Evolutionary conservation across 768 basidiomycete species (phyloP), one percentile per base, ranked within the genome.

Genomic region (Amanita muscaria): DNA sequence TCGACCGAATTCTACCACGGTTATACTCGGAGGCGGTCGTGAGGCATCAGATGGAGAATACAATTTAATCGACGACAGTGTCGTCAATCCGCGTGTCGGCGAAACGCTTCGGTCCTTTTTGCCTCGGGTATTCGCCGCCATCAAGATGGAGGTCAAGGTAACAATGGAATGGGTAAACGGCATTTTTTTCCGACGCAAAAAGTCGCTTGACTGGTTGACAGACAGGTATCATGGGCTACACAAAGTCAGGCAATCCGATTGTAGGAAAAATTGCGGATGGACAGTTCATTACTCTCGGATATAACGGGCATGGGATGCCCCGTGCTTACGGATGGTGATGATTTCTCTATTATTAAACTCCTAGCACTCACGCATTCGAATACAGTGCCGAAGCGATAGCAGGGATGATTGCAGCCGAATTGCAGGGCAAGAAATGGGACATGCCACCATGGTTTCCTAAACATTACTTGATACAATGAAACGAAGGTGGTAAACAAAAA

Each of bases 141-240:
- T 50, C 82, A 74, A 48, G 70, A 72, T 44, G 53, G 50, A 10
- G 67, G 61, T 3, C 54, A 47, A n/a, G 68, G 75, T 40, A 78
- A 79, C 86, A 58, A 77, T 79, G 73, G 85, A 90, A 70, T 92
- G 89, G 88, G 87, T 85, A 40, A 33, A 73, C 62, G n/a, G 1
- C 27, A 42, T 10, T 19, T 8, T 44, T 11, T 15, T 14, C 31
- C 29, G 5, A 19, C 12, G 15, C 7, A 39, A 21, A 18, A n/a
- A 16, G 11, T 45, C 19, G 18, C 34, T 21, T 37, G 14, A 38
- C 12, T 31, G 4, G 8, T 23, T 11, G n/a, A 18, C 51, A 88
- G 88, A 86, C 83, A 1, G 89, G 88, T 0, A 86, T 91, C 34
- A 88, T 88, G 85, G 88, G 78, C 0, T 85, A 65, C 52, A 83